Conservation (phyloP, 352 stramenopile genomes). For the Phytophthora pluvialis region DNA sequence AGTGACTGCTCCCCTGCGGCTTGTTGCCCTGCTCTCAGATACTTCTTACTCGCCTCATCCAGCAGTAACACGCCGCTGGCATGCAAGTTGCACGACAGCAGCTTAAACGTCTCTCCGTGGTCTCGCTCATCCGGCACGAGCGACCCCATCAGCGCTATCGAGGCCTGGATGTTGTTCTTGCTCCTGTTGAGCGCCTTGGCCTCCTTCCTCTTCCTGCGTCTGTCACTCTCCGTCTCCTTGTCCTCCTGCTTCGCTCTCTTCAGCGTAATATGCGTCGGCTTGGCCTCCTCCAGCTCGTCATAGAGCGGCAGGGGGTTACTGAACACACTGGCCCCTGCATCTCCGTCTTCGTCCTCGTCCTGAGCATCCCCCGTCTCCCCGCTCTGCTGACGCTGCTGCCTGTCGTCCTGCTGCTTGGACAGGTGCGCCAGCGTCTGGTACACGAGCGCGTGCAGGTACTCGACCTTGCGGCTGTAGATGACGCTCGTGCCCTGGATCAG, state of each 20-base stretch:
- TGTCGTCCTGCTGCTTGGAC: constrained; percentile 60
- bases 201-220: constrained; percentile 27
- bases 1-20: constrained; percentile 14
- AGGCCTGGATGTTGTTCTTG: constrained; percentile 81
- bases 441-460: constrained; percentile 94
- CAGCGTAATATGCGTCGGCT: constrained; percentile 58
- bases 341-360: constrained; percentile 34
- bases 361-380: constrained; percentile 23
- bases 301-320: constrained; percentile 67
- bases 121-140: constrained; percentile 78
- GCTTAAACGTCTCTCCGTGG: constrained; percentile 86
- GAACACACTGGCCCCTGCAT: constrained; percentile 45
- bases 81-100: constrained; percentile 82
- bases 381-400: constrained; percentile 20
- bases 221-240: constrained; percentile 19
- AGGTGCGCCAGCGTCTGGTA: constrained; percentile 91
- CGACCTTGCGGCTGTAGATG: constrained; percentile 96
- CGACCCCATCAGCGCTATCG: constrained; percentile 83
- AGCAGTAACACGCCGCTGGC: constrained; percentile 74
- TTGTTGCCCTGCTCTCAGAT: constrained; percentile 39
- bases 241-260: constrained; percentile 30
- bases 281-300: constrained; percentile 67
- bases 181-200: constrained; percentile 39
- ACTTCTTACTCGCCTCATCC: constrained; percentile 83
- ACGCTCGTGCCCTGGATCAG: constrained; percentile 93